Evolutionary conservation across 805 yeast species (phyloP), one percentile per base, ranked within the genome.

Genomic region (Metschnikowia colocasiae): DNA sequence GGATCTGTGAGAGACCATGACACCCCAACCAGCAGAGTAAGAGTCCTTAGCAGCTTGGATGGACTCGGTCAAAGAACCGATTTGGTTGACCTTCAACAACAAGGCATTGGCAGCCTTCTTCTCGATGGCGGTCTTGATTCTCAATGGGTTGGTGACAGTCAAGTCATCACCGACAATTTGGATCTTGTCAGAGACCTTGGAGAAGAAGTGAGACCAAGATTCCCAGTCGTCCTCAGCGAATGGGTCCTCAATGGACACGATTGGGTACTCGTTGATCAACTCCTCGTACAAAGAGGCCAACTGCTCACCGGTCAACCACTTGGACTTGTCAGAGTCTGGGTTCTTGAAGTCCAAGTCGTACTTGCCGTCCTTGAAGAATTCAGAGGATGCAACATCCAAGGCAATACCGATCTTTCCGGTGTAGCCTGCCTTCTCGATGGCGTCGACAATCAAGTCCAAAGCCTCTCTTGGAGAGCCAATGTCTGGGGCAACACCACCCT

Each of bases 401-500:
- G 95, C 99, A 71, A 92, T 94, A 65, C 81, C 78, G 68, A 92
- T 83, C 78, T 82, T 75, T 73, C 97, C 98, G 57, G 83, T 85
- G 86, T 92, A 91, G 69, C 99, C 99, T 62, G 99, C 97, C 61
- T 76, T 73, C 71, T 83, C 87, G 71, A 94, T 92, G 68, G 99
- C 89, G 59, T 74, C 85, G 62, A 82, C 80, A 73, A 92, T 89
- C 73, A 92, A 84, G 79, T 94, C 97, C 60, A 92, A 80, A 63
- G 98, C 99, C 83, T 92, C 98, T 75, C 82, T 87, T 69, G 99
- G 92, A 63, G 97, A 82, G 60, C 85, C 81, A 61, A 94, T 84
- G 75, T 90, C 88, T 75, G 99, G 99, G 65, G 99, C 99, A 80
- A 92, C 97, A 84, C 99, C 99, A 86, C 99, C 99, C 82, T 92